phyloP scores from a whole-genome alignment of 306 rosid species.

The Aeschynomene evenia region DNA sequence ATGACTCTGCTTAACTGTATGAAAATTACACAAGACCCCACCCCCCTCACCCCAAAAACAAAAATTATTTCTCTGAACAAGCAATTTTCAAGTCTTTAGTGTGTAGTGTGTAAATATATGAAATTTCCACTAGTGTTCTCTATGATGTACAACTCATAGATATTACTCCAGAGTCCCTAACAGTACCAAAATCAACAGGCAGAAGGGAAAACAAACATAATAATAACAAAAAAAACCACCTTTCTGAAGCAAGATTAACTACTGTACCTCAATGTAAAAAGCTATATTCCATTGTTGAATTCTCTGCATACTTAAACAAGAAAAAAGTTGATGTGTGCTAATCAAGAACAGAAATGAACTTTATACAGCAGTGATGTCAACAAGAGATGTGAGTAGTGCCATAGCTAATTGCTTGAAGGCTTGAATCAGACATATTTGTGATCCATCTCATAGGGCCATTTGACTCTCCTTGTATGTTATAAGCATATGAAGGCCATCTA shows the following conservation, averaged over 20 bases:
- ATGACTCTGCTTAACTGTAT: not conserved
- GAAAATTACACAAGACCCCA: not conserved
- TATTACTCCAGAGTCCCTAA: not conserved
- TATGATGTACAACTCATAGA: not conserved
- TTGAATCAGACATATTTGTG: slow-evolving; percentile 68
- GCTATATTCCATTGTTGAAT: not conserved
- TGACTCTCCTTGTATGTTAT: slow-evolving; percentile 61
- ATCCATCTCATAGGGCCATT: slow-evolving; percentile 74
- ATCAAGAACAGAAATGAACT: slow-evolving; percentile 5
- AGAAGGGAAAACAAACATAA: not conserved
- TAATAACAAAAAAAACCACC: not conserved
- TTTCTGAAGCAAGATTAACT: not conserved
- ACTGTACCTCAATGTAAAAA: slow-evolving; percentile 17
- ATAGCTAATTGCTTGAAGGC: slow-evolving; percentile 70
- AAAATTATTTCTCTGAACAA: slow-evolving; percentile 5
- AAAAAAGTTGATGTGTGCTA: not conserved
- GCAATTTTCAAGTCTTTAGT: too few species aligned
- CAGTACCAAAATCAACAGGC: not conserved
- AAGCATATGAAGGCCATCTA: slow-evolving; percentile 83
- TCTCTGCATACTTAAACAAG: slow-evolving; percentile 14
- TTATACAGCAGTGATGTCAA: slow-evolving; percentile 14
- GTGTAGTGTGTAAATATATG: not conserved
- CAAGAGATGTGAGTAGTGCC: slow-evolving; percentile 72
- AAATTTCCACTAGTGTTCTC: slow-evolving; percentile 2
- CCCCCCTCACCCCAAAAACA: not conserved